These are phyloP conservation scores for Asclepias syriaca DNA, from an alignment of 257 asterid species.

Conservation along the genomic window DNA sequence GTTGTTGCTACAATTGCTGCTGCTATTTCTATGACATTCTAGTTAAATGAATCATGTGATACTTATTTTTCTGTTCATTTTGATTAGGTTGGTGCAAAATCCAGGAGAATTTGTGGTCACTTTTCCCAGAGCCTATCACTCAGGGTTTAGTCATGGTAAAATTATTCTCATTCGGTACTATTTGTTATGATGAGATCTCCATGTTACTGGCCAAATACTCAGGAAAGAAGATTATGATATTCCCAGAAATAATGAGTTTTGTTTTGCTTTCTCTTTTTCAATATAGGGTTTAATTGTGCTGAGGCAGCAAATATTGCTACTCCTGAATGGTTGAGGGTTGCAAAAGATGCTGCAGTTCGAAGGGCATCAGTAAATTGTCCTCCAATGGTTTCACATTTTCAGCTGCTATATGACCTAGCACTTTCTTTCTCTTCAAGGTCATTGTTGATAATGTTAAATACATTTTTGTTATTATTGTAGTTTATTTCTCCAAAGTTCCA, in stretches of 20 bases:
- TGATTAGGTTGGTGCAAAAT: constrained; percentile 86
- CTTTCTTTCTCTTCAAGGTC: constrained; percentile 88
- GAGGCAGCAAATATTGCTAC: constrained; percentile 99
- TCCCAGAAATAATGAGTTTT: neutral
- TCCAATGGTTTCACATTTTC: constrained; percentile 99
- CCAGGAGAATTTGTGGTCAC: constrained; percentile 99
- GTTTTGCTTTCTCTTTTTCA: constrained; percentile 3
- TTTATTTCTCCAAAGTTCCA: neutral
- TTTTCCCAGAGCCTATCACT: constrained; percentile 98
- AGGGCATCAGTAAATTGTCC: constrained; percentile 96
- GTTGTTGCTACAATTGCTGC: neutral
- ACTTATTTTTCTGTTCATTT: constrained; percentile 20
- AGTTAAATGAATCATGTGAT: neutral
- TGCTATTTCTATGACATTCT: constrained; percentile 1
- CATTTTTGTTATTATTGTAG: neutral
- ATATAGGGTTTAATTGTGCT: constrained; percentile 85
- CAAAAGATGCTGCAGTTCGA: constrained; percentile 95
- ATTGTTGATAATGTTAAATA: constrained; percentile 9
- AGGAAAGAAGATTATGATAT: neutral
- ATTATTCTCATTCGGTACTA: constrained; percentile 10
- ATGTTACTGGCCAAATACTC: constrained; percentile 7
- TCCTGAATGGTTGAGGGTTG: constrained; percentile 96
- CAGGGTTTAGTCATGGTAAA: constrained; percentile 99
- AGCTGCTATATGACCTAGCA: constrained; percentile 85
- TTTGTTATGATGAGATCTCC: constrained; percentile 14